phyloP scores from a whole-genome alignment of 352 stramenopile genomes.

The Saprolegnia parasitica region DNA sequence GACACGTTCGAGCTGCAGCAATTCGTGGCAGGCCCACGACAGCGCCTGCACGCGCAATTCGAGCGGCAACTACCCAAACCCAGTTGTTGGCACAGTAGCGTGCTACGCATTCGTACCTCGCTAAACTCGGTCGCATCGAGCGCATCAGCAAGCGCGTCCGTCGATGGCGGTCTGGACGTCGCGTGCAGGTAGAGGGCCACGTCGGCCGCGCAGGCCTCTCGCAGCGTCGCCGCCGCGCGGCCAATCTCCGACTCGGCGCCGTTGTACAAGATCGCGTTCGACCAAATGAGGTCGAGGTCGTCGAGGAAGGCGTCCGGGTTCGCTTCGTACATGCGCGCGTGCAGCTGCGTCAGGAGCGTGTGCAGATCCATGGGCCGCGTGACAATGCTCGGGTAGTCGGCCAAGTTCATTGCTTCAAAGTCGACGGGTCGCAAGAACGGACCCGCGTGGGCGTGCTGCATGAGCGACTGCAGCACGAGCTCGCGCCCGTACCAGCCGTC shows the following conservation, averaged over 20 bases:
- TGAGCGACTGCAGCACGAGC: conserved; percentile 74
- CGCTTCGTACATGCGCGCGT: conserved; percentile 62
- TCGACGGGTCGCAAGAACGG: conserved; percentile 85
- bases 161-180: not conserved
- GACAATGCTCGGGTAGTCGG: conserved; percentile 80
- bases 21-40: conserved; percentile 61
- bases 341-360: conserved; percentile 71
- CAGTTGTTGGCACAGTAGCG: not conserved
- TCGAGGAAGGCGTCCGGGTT: conserved; percentile 7
- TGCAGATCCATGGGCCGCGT: conserved; percentile 88
- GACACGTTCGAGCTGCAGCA: conserved; percentile 54
- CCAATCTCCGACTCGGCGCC: conserved; percentile 6
- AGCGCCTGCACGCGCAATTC: conserved; percentile 59
- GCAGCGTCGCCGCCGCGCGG: not conserved
- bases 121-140: not conserved
- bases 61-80: conserved; percentile 38
- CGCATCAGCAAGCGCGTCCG: not conserved
- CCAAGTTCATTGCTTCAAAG: conserved; percentile 60
- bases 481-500: conserved; percentile 42
- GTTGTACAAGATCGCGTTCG: conserved; percentile 18
- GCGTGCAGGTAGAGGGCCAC: not conserved
- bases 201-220: not conserved
- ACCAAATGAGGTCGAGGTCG: conserved; percentile 6
- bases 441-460: conserved; percentile 71
- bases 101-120: too few species aligned